Conservation (phyloP, 2,329 filamentous ascomycete species). For the Alternaria rosae region DNA sequence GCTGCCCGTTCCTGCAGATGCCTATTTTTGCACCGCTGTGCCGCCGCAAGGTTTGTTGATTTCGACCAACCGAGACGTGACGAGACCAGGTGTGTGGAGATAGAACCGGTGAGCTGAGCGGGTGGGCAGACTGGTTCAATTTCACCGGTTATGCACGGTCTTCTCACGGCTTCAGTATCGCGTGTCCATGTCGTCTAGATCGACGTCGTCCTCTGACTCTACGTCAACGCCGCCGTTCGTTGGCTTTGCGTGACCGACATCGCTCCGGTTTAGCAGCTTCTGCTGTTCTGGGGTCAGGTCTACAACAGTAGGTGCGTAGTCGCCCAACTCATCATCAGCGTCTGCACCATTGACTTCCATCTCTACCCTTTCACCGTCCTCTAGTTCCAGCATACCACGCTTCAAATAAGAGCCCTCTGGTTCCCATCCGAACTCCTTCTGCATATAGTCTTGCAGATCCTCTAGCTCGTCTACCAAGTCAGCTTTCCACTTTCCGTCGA, state of each 20-base stretch:
- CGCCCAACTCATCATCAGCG: slow-evolving; percentile 69
- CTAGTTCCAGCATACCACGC: slow-evolving; percentile 65
- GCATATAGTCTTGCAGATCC: slow-evolving; percentile 63
- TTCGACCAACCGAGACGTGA: background rate
- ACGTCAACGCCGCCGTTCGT: slow-evolving; percentile 35
- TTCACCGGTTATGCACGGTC: slow-evolving; percentile 32
- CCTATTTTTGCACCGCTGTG: slow-evolving; percentile 12
- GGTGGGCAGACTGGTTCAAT: slow-evolving; percentile 14
- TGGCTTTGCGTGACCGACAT: slow-evolving; percentile 25
- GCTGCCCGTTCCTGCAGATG: slow-evolving; percentile 6
- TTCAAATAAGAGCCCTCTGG: slow-evolving; percentile 62
- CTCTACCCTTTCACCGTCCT: slow-evolving; percentile 69
- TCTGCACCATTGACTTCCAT: slow-evolving; percentile 63
- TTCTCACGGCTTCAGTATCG: slow-evolving; percentile 39
- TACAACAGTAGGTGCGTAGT: slow-evolving; percentile 69
- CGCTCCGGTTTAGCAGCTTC: slow-evolving; percentile 43
- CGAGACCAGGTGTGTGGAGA: background rate
- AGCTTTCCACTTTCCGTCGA: slow-evolving; percentile 50
- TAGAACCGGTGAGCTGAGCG: slow-evolving; percentile 6
- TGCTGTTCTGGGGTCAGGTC: slow-evolving; percentile 58
- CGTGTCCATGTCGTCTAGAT: slow-evolving; percentile 50
- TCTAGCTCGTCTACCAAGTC: slow-evolving; percentile 62
- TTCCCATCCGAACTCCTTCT: slow-evolving; percentile 65
- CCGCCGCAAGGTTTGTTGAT: slow-evolving; percentile 4
- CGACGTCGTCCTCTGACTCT: slow-evolving; percentile 50